These are phyloP conservation scores for Zygosaccharomyces sapae DNA, from an alignment of 1,139 yeast genomes.

Conservation along the genomic window DNA sequence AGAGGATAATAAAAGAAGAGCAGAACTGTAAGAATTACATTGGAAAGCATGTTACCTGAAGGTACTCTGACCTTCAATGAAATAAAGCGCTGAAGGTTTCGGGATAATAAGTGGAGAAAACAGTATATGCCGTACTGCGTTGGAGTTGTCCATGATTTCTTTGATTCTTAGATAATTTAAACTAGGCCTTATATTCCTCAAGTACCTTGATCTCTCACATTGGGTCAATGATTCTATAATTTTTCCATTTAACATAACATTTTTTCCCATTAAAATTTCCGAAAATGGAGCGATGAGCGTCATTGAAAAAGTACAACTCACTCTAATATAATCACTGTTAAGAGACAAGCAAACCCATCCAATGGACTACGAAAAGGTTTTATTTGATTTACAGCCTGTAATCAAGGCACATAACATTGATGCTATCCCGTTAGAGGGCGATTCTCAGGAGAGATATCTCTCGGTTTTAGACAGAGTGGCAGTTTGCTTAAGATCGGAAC, in stretches of 20 bases:
- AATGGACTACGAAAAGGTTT: constrained; percentile 35
- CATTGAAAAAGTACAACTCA: background rate
- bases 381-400: constrained; percentile 33
- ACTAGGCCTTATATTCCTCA: too few species aligned
- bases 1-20: too few species aligned
- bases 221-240: background rate
- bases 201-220: too few species aligned
- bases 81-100: too few species aligned
- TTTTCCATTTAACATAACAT: background rate
- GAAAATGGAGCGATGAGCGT: background rate
- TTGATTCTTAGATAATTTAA: too few species aligned
- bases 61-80: too few species aligned
- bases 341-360: background rate
- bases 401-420: constrained; percentile 19
- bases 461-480: constrained; percentile 32
- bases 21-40: too few species aligned
- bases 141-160: too few species aligned
- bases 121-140: too few species aligned
- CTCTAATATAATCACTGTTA: background rate
- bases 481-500: constrained; percentile 28
- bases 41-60: too few species aligned
- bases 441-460: constrained; percentile 19
- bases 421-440: constrained; percentile 21
- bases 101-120: too few species aligned
- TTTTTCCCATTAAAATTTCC: background rate